Evolutionary conservation across 768 basidiomycete species (phyloP), one percentile per base, ranked within the genome.

Genomic region (Podaxis sp.): DNA sequence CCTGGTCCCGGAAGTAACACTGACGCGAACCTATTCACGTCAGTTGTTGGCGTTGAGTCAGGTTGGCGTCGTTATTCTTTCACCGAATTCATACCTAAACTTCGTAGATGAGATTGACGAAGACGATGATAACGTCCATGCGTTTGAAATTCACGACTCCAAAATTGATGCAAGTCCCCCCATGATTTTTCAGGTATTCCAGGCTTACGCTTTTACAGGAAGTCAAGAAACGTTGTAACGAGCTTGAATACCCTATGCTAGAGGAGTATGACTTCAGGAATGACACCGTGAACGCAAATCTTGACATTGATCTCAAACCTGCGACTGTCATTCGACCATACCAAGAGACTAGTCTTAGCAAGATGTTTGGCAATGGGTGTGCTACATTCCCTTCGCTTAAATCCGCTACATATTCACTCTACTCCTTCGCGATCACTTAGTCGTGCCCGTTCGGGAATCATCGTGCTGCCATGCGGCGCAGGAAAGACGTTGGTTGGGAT

Each of bases 401-500:
- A 44, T 27, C 46, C 42, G 35, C 37, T 37, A 18, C 4, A 57
- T 61, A 51, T 50, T 48, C 46, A 52, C 21, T 53, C 57, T 51
- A 23, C 21, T 13, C 25, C n/a, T 35, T 25, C 40, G 7, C 21
- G 28, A 3, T 35, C n/a, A 47, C 18, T 16, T 36, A 95, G 95
- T 53, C 95, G 97, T 70, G 97, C 97, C 50, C 86, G 97, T 58
- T 97, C 94, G 47, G 97, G 97, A 2, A 98, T 99, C 67, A 98
- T 99, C 63, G 97, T 99, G 1, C 79, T 99, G 21, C 97, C 97
- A 35, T 99, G 97, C 71, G 97, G 97, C 56, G 97, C 97, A 46
- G 97, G 97, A 35, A 99, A 99, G 79, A 99, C 97, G 11, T 82
- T 99, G 4, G 97, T 99, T 9, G 97, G 97, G n/a, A 98, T 99